A percentile compares a stretch with the other conserved stretches of the same genome.
phyloP scores from a whole-genome alignment of 306 rosid species.

The Lagenaria siceraria region DNA sequence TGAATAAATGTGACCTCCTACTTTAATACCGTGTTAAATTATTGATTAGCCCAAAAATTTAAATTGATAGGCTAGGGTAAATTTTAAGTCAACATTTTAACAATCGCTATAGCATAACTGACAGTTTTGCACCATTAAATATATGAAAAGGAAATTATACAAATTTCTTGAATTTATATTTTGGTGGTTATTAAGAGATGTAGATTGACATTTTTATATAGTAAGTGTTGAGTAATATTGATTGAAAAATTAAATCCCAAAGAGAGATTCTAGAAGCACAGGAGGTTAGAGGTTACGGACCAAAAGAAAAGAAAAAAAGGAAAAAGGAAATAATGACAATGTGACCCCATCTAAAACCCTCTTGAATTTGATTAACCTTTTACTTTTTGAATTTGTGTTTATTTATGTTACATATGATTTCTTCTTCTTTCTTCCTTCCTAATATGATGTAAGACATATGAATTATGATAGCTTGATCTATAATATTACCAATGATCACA shows the following conservation, averaged over 20 bases:
- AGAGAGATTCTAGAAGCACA: not conserved
- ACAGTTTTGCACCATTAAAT: too few species aligned
- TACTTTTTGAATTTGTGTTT: not conserved
- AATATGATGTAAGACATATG: not conserved
- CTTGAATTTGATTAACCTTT: constrained; percentile 12
- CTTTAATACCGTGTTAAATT: too few species aligned
- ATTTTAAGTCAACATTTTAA: too few species aligned
- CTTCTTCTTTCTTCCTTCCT: not conserved
- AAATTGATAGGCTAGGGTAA: too few species aligned
- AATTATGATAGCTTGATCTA: not conserved
- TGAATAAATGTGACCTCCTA: too few species aligned
- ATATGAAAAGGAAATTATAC: too few species aligned
- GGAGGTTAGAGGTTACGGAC: not conserved
- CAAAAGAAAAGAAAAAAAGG: constrained; percentile 9
- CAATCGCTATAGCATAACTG: too few species aligned
- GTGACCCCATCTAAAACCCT: constrained; percentile 38
- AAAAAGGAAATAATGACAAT: constrained; percentile 29
- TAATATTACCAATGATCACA: not conserved
- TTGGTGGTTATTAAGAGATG: too few species aligned
- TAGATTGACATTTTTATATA: too few species aligned
- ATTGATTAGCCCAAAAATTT: too few species aligned
- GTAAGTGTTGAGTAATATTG: not conserved
- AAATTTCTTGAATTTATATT: too few species aligned
- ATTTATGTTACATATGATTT: constrained; percentile 10
- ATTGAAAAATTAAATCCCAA: not conserved